Conservation (phyloP, 2,329 filamentous ascomycete species). For the Mollisia scopiformis region DNA sequence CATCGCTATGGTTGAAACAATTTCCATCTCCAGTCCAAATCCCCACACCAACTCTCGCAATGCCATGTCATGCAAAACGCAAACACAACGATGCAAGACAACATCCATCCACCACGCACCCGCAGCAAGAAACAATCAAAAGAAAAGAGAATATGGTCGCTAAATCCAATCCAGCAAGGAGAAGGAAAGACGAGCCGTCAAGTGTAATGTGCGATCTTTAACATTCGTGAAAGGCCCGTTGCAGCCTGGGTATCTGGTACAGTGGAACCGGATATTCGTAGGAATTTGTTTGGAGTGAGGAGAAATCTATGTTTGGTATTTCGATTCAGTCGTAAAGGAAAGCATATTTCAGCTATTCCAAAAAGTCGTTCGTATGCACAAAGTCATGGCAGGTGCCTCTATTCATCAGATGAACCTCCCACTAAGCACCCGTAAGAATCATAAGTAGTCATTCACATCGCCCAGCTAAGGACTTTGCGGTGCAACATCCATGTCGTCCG, state of each 20-base stretch:
- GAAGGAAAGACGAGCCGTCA: not conserved
- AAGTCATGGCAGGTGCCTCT: not conserved
- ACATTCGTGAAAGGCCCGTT: not conserved
- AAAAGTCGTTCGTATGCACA: not conserved
- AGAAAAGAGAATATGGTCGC: not conserved
- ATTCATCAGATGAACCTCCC: not conserved
- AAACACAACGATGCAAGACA: not conserved
- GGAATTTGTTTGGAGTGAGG: not conserved
- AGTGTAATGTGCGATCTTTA: not conserved
- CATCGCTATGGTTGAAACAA: not conserved
- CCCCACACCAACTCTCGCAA: not conserved
- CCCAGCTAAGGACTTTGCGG: constrained; percentile 9
- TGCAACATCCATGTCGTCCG: constrained; percentile 18
- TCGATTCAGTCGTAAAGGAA: not conserved
- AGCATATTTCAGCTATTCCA: not conserved
- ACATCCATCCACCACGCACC: not conserved
- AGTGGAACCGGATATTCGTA: not conserved
- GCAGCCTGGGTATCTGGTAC: not conserved
- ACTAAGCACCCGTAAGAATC: not conserved
- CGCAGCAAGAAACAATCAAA: not conserved
- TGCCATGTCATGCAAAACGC: not conserved
- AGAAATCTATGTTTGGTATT: not conserved
- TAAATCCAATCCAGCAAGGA: not conserved
- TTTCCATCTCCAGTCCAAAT: not conserved
- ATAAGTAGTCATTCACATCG: not conserved